A percentile compares a stretch with the other conserved stretches of the same genome.
These are phyloP conservation scores for Dothidotthia symphoricarpi DNA, from an alignment of 2,329 filamentous ascomycete genomes.

Conservation along the genomic window DNA sequence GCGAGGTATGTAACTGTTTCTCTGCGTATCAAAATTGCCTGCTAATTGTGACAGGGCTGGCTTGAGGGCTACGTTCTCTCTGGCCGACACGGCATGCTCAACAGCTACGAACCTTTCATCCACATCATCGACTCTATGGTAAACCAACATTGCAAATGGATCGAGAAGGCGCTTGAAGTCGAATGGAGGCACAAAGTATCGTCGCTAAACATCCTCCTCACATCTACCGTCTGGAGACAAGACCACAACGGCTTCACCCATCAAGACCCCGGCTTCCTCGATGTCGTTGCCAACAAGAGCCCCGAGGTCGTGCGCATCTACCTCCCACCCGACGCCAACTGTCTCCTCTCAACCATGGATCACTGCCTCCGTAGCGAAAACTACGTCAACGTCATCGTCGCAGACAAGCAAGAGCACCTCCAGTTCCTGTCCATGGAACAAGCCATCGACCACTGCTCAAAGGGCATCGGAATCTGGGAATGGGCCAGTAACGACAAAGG, in stretches of 20 bases:
- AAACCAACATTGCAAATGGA: constrained; percentile 83
- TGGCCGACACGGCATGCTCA: constrained; percentile 72
- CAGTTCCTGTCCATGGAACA: constrained; percentile 73
- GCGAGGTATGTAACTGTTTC: constrained; percentile 52
- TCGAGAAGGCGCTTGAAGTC: constrained; percentile 77
- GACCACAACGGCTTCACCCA: constrained; percentile 84
- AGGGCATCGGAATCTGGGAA: constrained; percentile 75
- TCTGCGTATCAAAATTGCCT: not conserved
- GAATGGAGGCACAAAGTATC: constrained; percentile 72
- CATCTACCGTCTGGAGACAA: constrained; percentile 76
- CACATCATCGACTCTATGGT: constrained; percentile 85
- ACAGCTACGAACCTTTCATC: constrained; percentile 81
- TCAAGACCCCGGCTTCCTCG: constrained; percentile 77
- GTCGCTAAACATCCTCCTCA: constrained; percentile 76
- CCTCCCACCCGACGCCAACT: constrained; percentile 76
- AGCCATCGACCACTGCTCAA: constrained; percentile 73
- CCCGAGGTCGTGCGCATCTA: constrained; percentile 80
- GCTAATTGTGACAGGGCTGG: constrained; percentile 51
- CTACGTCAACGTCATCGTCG: constrained; percentile 79
- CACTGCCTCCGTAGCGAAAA: constrained; percentile 72
- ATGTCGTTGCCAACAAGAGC: constrained; percentile 76
- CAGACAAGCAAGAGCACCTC: constrained; percentile 76
- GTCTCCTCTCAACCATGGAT: constrained; percentile 70
- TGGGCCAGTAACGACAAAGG: constrained; percentile 71
- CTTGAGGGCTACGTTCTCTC: constrained; percentile 75